These are phyloP conservation scores for Naganishia vishniacii DNA, from an alignment of 768 basidiomycete genomes.

Conservation along the genomic window DNA sequence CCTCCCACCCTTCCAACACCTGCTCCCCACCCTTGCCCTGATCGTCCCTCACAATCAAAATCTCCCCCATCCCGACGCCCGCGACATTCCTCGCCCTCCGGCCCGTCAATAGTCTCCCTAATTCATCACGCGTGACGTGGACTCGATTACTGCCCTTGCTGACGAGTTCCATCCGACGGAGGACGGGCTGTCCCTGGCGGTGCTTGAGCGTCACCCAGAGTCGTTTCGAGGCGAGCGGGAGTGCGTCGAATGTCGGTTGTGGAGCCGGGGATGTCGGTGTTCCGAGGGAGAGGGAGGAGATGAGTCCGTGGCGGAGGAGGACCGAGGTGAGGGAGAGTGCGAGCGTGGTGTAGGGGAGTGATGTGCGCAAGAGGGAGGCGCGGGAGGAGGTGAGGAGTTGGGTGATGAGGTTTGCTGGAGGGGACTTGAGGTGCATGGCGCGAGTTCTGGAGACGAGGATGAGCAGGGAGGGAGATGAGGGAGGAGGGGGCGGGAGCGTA, in stretches of 20 bases:
- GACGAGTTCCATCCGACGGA: conserved; percentile 71
- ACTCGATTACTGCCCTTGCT: conserved; percentile 77
- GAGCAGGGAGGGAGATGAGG: background rate
- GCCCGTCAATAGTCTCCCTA: conserved; percentile 73
- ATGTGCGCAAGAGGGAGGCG: conserved; percentile 69
- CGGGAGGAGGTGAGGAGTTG: conserved; percentile 86
- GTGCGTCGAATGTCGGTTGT: conserved; percentile 56
- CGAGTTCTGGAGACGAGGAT: background rate
- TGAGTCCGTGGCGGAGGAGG: conserved; percentile 82
- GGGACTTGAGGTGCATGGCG: conserved; percentile 30
- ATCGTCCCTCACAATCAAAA: conserved; percentile 73
- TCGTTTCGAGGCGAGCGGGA: conserved; percentile 62
- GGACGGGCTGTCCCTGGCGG: conserved; percentile 78
- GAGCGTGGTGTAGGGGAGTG: conserved; percentile 76
- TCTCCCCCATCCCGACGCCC: conserved; percentile 85
- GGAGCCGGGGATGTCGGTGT: conserved; percentile 58
- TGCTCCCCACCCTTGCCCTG: conserved; percentile 58
- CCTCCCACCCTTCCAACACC: conserved; percentile 79
- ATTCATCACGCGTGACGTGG: conserved; percentile 66
- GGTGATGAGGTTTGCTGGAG: conserved; percentile 76
- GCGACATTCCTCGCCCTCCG: conserved; percentile 71
- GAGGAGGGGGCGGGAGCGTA: background rate
- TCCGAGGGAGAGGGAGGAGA: conserved; percentile 75
- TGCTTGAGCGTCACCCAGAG: conserved; percentile 96
- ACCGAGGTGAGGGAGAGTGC: conserved; percentile 88